Conservation (phyloP, 2,329 filamentous ascomycete species). For the Neonectria magnoliae region DNA sequence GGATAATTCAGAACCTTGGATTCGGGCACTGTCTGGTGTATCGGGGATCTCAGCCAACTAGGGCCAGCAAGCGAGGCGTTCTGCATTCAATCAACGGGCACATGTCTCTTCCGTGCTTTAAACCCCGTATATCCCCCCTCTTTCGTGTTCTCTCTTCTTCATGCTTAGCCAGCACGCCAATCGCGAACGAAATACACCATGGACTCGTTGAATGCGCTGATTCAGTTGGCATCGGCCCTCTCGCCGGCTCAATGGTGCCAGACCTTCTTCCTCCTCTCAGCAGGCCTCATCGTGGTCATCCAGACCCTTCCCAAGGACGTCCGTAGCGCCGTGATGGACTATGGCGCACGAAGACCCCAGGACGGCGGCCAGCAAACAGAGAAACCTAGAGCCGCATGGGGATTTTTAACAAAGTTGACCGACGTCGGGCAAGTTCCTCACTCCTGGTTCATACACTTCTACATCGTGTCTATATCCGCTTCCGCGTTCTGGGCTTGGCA, state of each 20-base stretch:
- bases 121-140: background rate
- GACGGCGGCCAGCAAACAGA: slow-evolving; percentile 33
- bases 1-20: background rate
- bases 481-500: slow-evolving; percentile 81
- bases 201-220: slow-evolving; percentile 16
- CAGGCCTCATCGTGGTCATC: slow-evolving; percentile 53
- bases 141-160: background rate
- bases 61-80: slow-evolving; percentile 7
- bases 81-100: slow-evolving; percentile 9
- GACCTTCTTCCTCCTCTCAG: slow-evolving; percentile 57
- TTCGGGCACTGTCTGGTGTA: background rate
- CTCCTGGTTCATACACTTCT: slow-evolving; percentile 90
- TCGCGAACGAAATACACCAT: background rate
- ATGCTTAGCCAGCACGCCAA: background rate
- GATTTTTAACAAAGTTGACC: slow-evolving; percentile 45
- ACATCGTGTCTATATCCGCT: slow-evolving; percentile 74
- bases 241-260: slow-evolving; percentile 54
- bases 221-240: slow-evolving; percentile 14
- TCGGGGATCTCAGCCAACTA: background rate
- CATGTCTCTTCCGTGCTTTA: slow-evolving; percentile 12
- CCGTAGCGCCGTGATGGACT: slow-evolving; percentile 58
- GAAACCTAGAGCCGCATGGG: slow-evolving; percentile 32
- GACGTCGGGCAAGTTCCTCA: slow-evolving; percentile 75
- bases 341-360: slow-evolving; percentile 57
- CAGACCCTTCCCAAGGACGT: slow-evolving; percentile 56